phyloP scores from a whole-genome alignment of 129 eudicot genomes.

The Lactuca saligna region DNA sequence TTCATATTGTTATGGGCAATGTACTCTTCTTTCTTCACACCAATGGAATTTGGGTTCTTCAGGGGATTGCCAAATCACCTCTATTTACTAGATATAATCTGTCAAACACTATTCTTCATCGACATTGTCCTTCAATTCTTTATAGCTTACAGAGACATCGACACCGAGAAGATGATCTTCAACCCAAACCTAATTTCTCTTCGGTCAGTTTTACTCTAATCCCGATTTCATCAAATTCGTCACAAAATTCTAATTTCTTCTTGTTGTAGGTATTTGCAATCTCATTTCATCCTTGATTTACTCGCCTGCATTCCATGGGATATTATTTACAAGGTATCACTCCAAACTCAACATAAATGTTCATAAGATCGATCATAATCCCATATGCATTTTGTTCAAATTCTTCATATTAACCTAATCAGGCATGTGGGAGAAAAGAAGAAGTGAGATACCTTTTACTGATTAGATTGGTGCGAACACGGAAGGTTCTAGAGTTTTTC shows the following conservation, averaged over 20 bases:
- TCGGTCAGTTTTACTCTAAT: not conserved
- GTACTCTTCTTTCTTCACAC: conserved; percentile 76
- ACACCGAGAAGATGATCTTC: not conserved
- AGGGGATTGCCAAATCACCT: conserved; percentile 61
- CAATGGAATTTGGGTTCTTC: conserved; percentile 82
- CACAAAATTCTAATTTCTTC: no score
- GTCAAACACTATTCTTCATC: conserved; percentile 54
- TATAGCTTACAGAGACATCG: conserved; percentile 17
- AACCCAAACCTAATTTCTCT: not conserved
- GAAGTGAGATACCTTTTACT: conserved; percentile 62
- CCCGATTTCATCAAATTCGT: not conserved
- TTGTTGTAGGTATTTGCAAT: not conserved
- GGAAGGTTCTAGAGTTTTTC: conserved; percentile 45
- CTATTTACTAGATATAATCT: conserved; percentile 50
- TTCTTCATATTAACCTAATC: not conserved
- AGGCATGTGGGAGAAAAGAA: conserved; percentile 64
- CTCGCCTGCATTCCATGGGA: not conserved
- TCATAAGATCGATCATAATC: no score
- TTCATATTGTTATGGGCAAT: conserved; percentile 45
- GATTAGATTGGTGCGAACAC: conserved; percentile 66
- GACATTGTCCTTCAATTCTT: conserved; percentile 67
- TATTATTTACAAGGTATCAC: not conserved
- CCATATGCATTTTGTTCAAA: not conserved
- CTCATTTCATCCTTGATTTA: not conserved
- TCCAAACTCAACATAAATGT: not conserved